These are phyloP conservation scores for Aeschynomene evenia DNA, from an alignment of 306 rosid species.

Conservation along the genomic window DNA sequence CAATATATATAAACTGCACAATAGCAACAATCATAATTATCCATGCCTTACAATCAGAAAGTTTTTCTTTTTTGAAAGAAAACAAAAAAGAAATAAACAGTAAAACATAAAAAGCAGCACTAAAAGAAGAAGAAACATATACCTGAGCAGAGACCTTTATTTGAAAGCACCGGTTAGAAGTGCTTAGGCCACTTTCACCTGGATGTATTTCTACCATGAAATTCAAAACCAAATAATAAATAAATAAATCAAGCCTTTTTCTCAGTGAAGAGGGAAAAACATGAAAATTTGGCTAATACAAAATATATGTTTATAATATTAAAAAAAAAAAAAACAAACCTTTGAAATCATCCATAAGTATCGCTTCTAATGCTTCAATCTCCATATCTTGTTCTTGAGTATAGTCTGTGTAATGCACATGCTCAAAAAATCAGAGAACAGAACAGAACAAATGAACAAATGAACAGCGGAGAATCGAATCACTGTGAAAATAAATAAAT, in stretches of 20 bases:
- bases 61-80: no score
- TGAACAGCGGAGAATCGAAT: background rate
- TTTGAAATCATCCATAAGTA: constrained; percentile 94
- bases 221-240: constrained; percentile 20
- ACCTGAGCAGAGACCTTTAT: constrained; percentile 77
- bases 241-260: constrained; percentile 19
- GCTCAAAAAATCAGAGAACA: background rate
- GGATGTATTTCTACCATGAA: constrained; percentile 78
- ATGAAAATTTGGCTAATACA: background rate
- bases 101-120: background rate
- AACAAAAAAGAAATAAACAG: background rate
- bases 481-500: background rate
- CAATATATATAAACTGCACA: constrained; percentile 2
- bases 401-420: constrained; percentile 46
- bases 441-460: no score
- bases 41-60: background rate
- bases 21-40: constrained; percentile 17
- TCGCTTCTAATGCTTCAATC: constrained; percentile 96
- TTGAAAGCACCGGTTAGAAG: constrained; percentile 79
- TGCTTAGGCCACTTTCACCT: constrained; percentile 85
- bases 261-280: background rate
- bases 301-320: no score
- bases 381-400: constrained; percentile 94
- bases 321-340: constrained; percentile 51
- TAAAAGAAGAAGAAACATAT: constrained; percentile 4